Evolutionary conservation across 257 asterid species (phyloP), one percentile per base, ranked within the genome.

Genomic region (Salvia splendens): DNA sequence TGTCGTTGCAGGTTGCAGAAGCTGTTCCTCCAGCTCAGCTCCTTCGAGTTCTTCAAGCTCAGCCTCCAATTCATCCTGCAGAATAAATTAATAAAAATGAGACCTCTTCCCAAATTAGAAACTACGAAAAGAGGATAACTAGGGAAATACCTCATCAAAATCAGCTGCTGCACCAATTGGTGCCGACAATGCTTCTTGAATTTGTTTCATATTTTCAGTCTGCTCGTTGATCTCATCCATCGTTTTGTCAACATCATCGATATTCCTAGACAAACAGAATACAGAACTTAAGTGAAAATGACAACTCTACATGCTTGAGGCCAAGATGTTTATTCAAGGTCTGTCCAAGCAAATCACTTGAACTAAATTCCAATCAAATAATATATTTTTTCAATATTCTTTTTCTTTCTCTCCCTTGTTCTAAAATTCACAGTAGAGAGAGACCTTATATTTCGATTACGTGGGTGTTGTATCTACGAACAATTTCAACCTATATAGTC

Each of bases 151-250:
- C 81, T 86, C 92, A 61, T 86, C 92, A 69, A 86, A 81, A 79
- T 83, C 89, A 75, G 92, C 87, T 6, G 86, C 80, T 51, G 87
- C 72, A 45, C 92, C 92, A 59, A 86, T 67, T 35, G 92, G 89
- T 6, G 84, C 56, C 7, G 92, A 73, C 52, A 86, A 73, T 49
- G 89, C 89, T 53, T 83, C 92, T 65, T 82, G 86, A 53, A 86
- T 83, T 66, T 79, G 79, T 76, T 83, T 86, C 92, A 86, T 86
- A 61, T 79, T 86, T 69, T 86, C 89, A 8, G 89, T 86, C 78
- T 86, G 92, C 71, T 86, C 87, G 47, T 83, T 86, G 78, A 86
- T 85, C 68, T 85, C 92, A 69, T 85, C 92, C 92, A 85, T 86
- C 12, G 92, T 86, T 73, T 81, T 86, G 79, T 83, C 89, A 35